phyloP scores from a whole-genome alignment of 1,284 basidiomycete genomes.

The Phellinidium pouzarii region DNA sequence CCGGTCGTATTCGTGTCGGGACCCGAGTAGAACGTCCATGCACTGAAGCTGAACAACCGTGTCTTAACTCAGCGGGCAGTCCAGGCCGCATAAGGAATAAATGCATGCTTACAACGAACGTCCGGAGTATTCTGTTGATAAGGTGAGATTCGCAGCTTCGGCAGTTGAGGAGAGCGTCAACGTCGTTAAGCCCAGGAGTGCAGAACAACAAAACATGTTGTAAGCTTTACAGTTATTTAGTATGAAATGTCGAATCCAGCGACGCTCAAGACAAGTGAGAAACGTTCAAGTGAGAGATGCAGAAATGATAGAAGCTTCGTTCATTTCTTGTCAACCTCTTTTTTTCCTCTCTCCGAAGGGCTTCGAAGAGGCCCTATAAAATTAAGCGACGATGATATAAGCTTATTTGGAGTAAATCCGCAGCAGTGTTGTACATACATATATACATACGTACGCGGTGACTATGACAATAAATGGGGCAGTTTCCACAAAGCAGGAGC shows the following conservation, averaged over 20 bases:
- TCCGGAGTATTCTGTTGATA: neutral
- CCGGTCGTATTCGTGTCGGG: conserved; percentile 19
- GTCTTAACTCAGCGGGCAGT: neutral
- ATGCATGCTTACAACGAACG: neutral
- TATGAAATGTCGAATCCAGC: neutral
- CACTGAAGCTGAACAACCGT: conserved; percentile 10
- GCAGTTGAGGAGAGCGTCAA: neutral
- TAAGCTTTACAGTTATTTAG: neutral
- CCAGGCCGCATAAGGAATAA: neutral
- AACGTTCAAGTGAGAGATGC: too few species aligned
- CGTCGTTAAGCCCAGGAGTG: neutral
- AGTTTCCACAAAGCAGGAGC: too few species aligned
- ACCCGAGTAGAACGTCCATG: conserved; percentile 18
- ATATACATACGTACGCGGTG: too few species aligned
- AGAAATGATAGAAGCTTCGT: too few species aligned
- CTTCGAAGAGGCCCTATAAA: neutral
- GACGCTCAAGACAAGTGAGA: neutral
- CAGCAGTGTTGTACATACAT: neutral
- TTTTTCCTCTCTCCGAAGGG: neutral
- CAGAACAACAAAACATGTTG: neutral
- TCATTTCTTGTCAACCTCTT: too few species aligned
- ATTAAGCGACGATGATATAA: neutral
- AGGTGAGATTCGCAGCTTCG: neutral
- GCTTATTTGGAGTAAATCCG: neutral
- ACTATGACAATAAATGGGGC: too few species aligned